These are phyloP conservation scores for Pseudoperonospora humuli DNA, from an alignment of 352 stramenopile species.

Conservation along the genomic window DNA sequence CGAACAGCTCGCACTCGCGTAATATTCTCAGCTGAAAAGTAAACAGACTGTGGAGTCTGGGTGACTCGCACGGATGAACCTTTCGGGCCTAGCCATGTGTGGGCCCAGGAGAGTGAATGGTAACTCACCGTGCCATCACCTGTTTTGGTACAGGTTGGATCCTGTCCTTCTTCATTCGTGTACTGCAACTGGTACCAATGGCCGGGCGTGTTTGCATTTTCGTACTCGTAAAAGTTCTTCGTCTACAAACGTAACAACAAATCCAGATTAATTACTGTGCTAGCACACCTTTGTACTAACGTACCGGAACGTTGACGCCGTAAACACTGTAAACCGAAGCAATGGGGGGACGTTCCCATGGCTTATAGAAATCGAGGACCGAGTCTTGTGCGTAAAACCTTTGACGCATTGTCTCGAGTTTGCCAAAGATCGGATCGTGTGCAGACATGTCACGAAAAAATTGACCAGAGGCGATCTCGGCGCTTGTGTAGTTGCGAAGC, in stretches of 20 bases:
- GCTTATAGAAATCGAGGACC: constrained; percentile 46
- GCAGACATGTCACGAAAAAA: constrained; percentile 65
- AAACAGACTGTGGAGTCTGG: constrained; percentile 62
- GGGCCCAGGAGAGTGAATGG: constrained; percentile 70
- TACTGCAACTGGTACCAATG: constrained; percentile 62
- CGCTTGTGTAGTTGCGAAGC: constrained; percentile 49
- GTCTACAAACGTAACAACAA: constrained; percentile 26
- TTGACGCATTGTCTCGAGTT: constrained; percentile 47
- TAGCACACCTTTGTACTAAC: neutral
- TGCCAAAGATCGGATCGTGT: constrained; percentile 53
- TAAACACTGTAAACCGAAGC: constrained; percentile 70
- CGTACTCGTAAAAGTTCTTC: constrained; percentile 66
- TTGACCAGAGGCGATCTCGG: constrained; percentile 54
- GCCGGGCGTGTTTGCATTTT: constrained; percentile 36
- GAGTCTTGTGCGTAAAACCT: constrained; percentile 64
- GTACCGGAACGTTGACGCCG: constrained; percentile 65
- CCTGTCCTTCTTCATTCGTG: constrained; percentile 36
- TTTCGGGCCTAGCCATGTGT: constrained; percentile 58
- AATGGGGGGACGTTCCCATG: constrained; percentile 65
- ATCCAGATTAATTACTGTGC: neutral
- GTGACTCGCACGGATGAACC: constrained; percentile 51
- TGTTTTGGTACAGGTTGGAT: constrained; percentile 56
- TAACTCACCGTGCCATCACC: constrained; percentile 71
- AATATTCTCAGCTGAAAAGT: constrained; percentile 55
- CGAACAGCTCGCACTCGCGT: constrained; percentile 40